Evolutionary conservation across 176 grass and related monocot genomes (phyloP).

Genomic region (Phoenix dactylifera): DNA sequence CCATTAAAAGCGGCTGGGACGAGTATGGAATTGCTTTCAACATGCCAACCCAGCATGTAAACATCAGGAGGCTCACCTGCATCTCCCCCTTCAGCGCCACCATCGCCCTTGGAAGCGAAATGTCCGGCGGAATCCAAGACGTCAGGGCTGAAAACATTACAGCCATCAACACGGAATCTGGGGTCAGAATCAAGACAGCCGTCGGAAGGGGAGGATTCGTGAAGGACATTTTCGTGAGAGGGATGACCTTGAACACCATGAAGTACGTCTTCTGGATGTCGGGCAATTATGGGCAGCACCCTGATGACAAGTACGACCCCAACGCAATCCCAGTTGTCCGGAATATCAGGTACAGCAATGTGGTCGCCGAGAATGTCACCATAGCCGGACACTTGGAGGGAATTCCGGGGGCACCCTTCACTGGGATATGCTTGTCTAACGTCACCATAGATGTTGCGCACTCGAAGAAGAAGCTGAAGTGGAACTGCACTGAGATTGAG

Average conservation of each 20-base stretch:
- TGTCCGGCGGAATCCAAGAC: slow-evolving; percentile 86
- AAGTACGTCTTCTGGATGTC: slow-evolving; percentile 99
- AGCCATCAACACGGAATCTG: slow-evolving; percentile 90
- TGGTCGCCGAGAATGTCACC: slow-evolving; percentile 80
- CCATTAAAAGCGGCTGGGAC: slow-evolving; percentile 94
- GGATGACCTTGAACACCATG: slow-evolving; percentile 85
- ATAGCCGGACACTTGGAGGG: slow-evolving; percentile 79
- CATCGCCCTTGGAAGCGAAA: slow-evolving; percentile 92
- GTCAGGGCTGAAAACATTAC: slow-evolving; percentile 49
- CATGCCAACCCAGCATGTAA: slow-evolving; percentile 77
- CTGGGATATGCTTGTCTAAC: slow-evolving; percentile 89
- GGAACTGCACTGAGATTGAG: slow-evolving; percentile 83
- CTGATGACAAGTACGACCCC: slow-evolving; percentile 62
- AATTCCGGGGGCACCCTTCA: slow-evolving; percentile 60
- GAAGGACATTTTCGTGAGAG: slow-evolving; percentile 64
- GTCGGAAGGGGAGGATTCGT: slow-evolving; percentile 76
- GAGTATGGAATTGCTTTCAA: slow-evolving; percentile 70
- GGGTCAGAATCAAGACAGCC: slow-evolving; percentile 78
- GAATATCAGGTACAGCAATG: slow-evolving; percentile 66
- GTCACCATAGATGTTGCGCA: slow-evolving; percentile 29
- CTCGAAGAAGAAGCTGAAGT: slow-evolving; percentile 55
- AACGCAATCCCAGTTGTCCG: slow-evolving; percentile 44
- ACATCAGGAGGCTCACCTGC: slow-evolving; percentile 67
- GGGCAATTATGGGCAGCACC: slow-evolving; percentile 83
- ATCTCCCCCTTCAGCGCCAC: slow-evolving; percentile 85